Evolutionary conservation across 2,329 filamentous ascomycete genomes (phyloP), one percentile per base, ranked within the genome.

Genomic region (Fusarium begoniae): DNA sequence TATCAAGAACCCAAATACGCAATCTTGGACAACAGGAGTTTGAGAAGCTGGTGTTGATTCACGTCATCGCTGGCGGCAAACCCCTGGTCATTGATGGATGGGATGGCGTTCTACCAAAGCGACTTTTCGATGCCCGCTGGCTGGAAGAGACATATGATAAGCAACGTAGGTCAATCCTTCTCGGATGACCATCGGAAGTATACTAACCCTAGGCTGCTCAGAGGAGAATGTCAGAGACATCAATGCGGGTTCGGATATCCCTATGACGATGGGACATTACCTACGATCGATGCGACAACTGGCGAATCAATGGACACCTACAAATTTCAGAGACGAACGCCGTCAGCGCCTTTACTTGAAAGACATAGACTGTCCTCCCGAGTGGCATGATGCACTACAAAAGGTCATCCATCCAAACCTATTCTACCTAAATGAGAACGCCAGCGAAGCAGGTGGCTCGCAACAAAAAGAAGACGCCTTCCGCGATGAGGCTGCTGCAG

Each of bases 31-130:
- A 93, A 28, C 90, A 93, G 56, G 90, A 91, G 41, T 97, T 99
- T 70, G 95, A 98, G 82, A 94, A 94, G 81, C 88, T 98, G 15
- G 91, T 98, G 1, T 85, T 92, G 53, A 87, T 95, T 12, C 93
- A 97, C 82, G 95, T 98, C 22, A 91, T 98, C 58, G 87, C 92
- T 55, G 92, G 92, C 32, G 96, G 96, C 6, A 95, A 94, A 75
- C 96, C 96, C 5, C 86, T 99, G 12, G 93, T 98, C 17, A 93
- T 99, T 62, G 94, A 97, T 79, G 94, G 94, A 24, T 98, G 96
- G 87, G 90, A 97, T 70, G 86, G 90, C 41, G 87, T 90, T 37
- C 84, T 98, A 47, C 93, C 96, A 58, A 89, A 89, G 48, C 90
- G 90, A 83, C 90, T 97, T 2, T 98, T 98, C 82, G 94, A 91